A percentile compares a stretch with the other conserved stretches of the same genome.
phyloP scores from a whole-genome alignment of 768 basidiomycete species.

The Tubosaeta sp. region DNA sequence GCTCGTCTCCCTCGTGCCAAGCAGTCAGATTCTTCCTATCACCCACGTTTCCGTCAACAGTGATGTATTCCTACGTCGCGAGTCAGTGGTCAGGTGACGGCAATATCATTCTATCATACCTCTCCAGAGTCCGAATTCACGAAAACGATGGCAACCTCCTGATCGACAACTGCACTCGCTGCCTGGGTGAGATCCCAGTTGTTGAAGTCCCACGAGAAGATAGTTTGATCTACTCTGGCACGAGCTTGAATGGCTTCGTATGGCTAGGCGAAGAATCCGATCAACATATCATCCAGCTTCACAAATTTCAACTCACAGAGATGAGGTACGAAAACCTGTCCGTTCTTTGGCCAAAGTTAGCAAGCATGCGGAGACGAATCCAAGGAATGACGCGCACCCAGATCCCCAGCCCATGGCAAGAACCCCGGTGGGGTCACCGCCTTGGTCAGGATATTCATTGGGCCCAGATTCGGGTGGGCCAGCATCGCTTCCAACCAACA shows the following conservation, averaged over 20 bases:
- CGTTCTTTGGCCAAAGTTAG: slow-evolving; percentile 38
- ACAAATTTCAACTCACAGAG: slow-evolving; percentile 42
- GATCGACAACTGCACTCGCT: slow-evolving; percentile 41
- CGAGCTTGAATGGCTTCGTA: slow-evolving; percentile 75
- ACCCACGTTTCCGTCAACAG: slow-evolving; percentile 52
- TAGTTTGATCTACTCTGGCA: slow-evolving; percentile 62
- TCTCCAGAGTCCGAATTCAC: slow-evolving; percentile 84
- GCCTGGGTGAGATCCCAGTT: slow-evolving; percentile 60
- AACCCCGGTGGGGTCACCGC: slow-evolving; percentile 57
- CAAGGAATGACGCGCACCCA: slow-evolving; percentile 37
- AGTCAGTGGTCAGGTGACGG: neutral
- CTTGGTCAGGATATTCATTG: slow-evolving; percentile 62
- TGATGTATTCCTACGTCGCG: slow-evolving; percentile 40
- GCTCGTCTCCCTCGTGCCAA: slow-evolving; percentile 33
- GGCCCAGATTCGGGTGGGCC: slow-evolving; percentile 65
- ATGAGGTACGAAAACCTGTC: slow-evolving; percentile 75
- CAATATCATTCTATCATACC: slow-evolving; percentile 21
- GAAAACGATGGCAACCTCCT: slow-evolving; percentile 75
- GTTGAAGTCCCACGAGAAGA: slow-evolving; percentile 63
- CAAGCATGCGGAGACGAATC: neutral
- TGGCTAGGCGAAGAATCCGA: slow-evolving; percentile 40
- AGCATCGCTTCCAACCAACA: slow-evolving; percentile 60
- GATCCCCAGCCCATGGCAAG: slow-evolving; percentile 94
- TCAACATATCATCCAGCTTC: neutral
- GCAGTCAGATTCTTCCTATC: slow-evolving; percentile 38